Evolutionary conservation across 306 rosid genomes (phyloP), one percentile per base, ranked within the genome.

Genomic region (Vigna angularis): DNA sequence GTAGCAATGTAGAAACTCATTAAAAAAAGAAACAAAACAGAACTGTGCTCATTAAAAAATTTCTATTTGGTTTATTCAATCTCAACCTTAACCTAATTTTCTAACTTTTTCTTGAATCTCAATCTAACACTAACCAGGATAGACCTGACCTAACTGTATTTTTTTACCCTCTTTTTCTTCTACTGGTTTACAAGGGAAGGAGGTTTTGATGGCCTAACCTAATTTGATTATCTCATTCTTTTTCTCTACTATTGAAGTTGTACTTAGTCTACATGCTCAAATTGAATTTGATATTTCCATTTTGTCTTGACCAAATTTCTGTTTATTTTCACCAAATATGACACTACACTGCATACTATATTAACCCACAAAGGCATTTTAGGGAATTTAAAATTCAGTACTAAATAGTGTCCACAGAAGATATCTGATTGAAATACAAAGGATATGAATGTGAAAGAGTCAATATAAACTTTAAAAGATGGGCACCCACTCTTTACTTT

Each of bases 401-500:
- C 20, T 52, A 73, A 77, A 68, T 58, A 62, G 78, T 73, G 84
- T 61, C 72, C 77, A 47, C 62, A 53, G 44, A 65, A 69, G 48
- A 52, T 22, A 49, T 58, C 59, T 65, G 48, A 58, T 76, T 61
- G 74, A 71, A 84, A 80, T 22, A 9, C 58, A 53, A 73, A 83
- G 78, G 83, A 47, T 66, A 77, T 47, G 53, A 72, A 58, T 44
- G 87, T 65, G 69, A 66, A 78, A 71, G 30, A 22, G 90, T 70
- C 86, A 79, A 78, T 66, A 18, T 10, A 69, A 48, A 69, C 74
- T 73, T 67, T 49, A 48, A 34, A 75, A 83, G 79, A 76, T 72
- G 83, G 77, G 77, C 61, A 72, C 82, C 87, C 53, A 85, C 75
- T 52, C 62, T 74, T 66, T 42, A 32, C 87, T 73, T 83, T 87